Conservation (phyloP, 441 rosid species). For the Gossypium trilobum region DNA sequence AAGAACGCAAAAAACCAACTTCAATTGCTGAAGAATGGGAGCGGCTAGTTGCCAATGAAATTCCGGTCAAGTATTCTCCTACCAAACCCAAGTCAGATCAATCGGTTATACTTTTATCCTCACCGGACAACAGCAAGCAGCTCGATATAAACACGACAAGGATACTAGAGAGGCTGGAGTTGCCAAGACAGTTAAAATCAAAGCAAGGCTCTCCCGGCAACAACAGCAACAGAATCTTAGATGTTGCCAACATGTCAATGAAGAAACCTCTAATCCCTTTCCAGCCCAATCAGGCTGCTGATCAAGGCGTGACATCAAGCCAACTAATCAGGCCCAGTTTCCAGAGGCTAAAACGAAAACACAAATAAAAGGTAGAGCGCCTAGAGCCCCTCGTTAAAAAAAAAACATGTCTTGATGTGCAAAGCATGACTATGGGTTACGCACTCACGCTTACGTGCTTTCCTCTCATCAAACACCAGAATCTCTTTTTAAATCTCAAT, state of each 20-base stretch:
- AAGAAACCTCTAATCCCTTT: conserved; percentile 52
- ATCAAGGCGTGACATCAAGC: conserved; percentile 37
- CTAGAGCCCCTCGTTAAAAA: not conserved
- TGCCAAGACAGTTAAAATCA: conserved; percentile 53
- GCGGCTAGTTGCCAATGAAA: conserved; percentile 56
- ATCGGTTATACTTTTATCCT: conserved; percentile 26
- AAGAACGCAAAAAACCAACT: conserved; percentile 33
- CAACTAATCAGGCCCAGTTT: conserved; percentile 72
- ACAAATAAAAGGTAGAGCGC: conserved; percentile 21
- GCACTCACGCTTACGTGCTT: not conserved
- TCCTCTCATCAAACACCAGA: not conserved
- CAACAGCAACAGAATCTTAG: conserved; percentile 22
- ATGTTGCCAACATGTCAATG: conserved; percentile 25
- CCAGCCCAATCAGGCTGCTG: conserved; percentile 33
- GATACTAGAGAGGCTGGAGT: conserved; percentile 81
- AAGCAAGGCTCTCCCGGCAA: conserved; percentile 43
- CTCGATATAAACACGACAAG: conserved; percentile 56
- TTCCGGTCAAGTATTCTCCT: conserved; percentile 38
- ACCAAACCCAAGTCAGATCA: conserved; percentile 32
- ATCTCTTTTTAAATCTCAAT: not conserved
- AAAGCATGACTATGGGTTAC: not conserved
- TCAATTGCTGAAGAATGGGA: conserved; percentile 79
- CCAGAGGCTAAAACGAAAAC: conserved; percentile 60
- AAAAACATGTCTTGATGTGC: not conserved
- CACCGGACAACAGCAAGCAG: conserved; percentile 37